Base-by-base conservation (phyloP, 805 yeast species). In the Sungouiozyma ichnusensis region DNA sequence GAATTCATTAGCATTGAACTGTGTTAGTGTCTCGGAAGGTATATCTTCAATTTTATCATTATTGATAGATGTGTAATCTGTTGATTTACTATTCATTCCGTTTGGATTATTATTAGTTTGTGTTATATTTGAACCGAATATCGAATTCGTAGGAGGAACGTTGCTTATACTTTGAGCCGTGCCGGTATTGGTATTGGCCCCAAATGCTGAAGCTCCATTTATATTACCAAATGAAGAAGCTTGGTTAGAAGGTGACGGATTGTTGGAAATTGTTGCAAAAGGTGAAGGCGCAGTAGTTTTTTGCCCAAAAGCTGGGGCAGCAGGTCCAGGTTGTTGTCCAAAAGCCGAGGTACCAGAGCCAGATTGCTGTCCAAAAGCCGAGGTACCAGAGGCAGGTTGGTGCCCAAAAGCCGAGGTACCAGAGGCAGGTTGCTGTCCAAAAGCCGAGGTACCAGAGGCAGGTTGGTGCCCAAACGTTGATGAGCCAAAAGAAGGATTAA, bases 1-100 rank as follows among this genome's bases (percentile, higher is more conserved):
- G 48, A 83, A 83, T 3, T 45, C 41, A 0, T 53, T 49, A 1
- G 73, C 66, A 46, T 67, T 55, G 55, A 83, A 85, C 17, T 71
- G 70, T 4, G 61, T 65, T 8, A 65, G 38, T 0, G 77, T 66
- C 2, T 53, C 62, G 3, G 69, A 72, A 38, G 72, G 62, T 3
- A 78, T 49, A 3, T 71, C 74, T 0, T 62, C 65, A 3, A 60
- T 50, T 0, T 62, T 66, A 4, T 59, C 51, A 19, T n/a, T 31
- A 17, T 20, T 19, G 2, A 17, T 14, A 3, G 29, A 19, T 2
- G 34, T 19, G 3, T 20, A 16, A 19, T 18, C 13, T n/a, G 33
- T 31, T 18, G 33, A 16, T 16, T 35, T 34, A 36, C 14, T 37
- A 29, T 41, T 31, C 9, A 15, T 35, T 13, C n/a, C 3, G 8